Evolutionary conservation across 768 basidiomycete genomes (phyloP).

Genomic region (Kwoniella newhampshirensis): DNA sequence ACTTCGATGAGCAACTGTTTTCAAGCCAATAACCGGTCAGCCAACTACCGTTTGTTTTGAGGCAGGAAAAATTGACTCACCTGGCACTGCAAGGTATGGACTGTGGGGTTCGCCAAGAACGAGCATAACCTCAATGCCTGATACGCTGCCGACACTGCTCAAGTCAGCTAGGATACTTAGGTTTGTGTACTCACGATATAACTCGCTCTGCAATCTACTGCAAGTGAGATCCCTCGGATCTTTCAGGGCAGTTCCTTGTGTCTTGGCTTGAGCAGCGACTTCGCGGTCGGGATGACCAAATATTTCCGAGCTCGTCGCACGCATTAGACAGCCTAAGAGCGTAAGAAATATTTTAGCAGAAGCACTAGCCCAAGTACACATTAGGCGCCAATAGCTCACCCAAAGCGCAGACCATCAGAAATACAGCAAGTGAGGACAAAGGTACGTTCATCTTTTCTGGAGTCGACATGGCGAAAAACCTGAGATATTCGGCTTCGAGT

Average conservation of each 20-base stretch:
- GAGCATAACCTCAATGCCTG: constrained; percentile 51
- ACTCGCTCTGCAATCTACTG: constrained; percentile 50
- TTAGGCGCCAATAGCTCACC: constrained; percentile 21
- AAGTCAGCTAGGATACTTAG: not conserved
- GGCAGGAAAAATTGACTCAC: constrained; percentile 3
- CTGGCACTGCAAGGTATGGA: constrained; percentile 45
- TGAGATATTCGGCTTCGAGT: constrained; percentile 42
- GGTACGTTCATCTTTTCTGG: constrained; percentile 48
- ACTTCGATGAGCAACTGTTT: constrained; percentile 44
- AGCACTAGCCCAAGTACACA: not conserved
- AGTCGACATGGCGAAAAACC: constrained; percentile 43
- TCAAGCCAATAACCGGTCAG: not conserved
- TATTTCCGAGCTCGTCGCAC: constrained; percentile 45
- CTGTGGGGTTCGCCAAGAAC: constrained; percentile 49
- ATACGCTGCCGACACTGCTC: constrained; percentile 50
- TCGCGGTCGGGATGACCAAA: constrained; percentile 39
- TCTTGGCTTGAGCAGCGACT: constrained; percentile 1
- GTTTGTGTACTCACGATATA: constrained; percentile 38
- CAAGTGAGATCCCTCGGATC: constrained; percentile 47
- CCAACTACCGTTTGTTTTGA: too few relatives aligned
- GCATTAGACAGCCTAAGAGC: constrained; percentile 41
- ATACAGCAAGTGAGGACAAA: constrained; percentile 41
- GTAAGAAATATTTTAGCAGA: constrained; percentile 1
- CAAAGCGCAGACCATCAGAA: constrained; percentile 49
- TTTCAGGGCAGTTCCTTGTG: not conserved